These are phyloP conservation scores for Boletellus ananiceps DNA, from an alignment of 768 basidiomycete species.

Conservation along the genomic window DNA sequence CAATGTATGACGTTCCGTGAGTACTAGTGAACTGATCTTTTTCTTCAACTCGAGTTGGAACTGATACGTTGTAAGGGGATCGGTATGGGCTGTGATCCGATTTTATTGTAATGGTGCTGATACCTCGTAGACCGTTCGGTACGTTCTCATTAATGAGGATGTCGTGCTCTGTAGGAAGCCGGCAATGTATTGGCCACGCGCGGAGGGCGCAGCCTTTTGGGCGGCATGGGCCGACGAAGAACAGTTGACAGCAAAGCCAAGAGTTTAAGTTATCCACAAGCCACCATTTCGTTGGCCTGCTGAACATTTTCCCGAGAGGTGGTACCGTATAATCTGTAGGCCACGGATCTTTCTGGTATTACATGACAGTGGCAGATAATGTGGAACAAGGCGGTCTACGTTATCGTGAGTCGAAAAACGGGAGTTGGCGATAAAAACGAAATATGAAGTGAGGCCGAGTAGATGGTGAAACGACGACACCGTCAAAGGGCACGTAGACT, in stretches of 20 bases:
- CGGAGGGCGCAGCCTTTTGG: conserved; percentile 67
- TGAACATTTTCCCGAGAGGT: not conserved
- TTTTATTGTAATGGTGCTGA: conserved; percentile 6
- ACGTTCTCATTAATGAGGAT: conserved; percentile 75
- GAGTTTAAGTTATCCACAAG: conserved; percentile 8
- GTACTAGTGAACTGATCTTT: conserved; percentile 30
- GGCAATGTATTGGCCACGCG: conserved; percentile 73
- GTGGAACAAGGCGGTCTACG: conserved; percentile 28
- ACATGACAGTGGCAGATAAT: conserved; percentile 25
- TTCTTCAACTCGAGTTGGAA: not conserved
- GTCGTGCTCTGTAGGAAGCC: conserved; percentile 60
- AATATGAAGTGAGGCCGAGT: conserved; percentile 6
- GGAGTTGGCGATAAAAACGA: conserved; percentile 1
- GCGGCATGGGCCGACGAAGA: conserved; percentile 75
- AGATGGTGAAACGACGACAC: conserved; percentile 1
- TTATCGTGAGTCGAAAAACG: conserved; percentile 15
- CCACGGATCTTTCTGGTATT: conserved; percentile 23
- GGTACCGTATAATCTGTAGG: not conserved
- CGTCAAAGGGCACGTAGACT: conserved; percentile 9
- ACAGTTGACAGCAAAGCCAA: conserved; percentile 17
- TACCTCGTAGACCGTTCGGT: conserved; percentile 56
- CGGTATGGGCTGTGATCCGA: conserved; percentile 41
- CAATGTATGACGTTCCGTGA: conserved; percentile 93
- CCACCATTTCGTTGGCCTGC: not conserved
- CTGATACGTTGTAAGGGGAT: conserved; percentile 44